Evolutionary conservation across 208 protist genomes (phyloP).

Genomic region (Leptomonas seymouri): DNA sequence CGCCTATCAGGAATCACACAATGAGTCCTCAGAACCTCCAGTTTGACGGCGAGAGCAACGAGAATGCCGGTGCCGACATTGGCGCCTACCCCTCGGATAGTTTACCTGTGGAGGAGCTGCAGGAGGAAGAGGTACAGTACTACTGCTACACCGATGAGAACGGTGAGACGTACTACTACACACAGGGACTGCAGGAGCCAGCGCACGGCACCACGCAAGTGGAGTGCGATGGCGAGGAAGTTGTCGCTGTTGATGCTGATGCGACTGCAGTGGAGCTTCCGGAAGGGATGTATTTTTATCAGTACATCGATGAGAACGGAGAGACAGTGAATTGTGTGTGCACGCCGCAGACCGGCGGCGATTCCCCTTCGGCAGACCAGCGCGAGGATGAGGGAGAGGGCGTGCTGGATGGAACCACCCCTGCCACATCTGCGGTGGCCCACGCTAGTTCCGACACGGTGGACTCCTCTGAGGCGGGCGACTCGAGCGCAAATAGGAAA

Average conservation of each 20-base stretch:
- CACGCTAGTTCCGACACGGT: slow-evolving; percentile 10
- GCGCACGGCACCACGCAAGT: slow-evolving; percentile 13
- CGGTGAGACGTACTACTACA: slow-evolving; percentile 51
- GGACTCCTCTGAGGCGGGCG: slow-evolving; percentile 15
- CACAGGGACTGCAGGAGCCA: slow-evolving; percentile 30
- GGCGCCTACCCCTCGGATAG: slow-evolving; percentile 12
- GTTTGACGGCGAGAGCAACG: slow-evolving; percentile 7
- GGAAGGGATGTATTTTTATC: slow-evolving; percentile 30
- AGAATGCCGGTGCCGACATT: slow-evolving; percentile 1
- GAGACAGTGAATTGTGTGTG: slow-evolving; percentile 39
- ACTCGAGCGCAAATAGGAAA: not conserved
- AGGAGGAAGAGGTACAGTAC: slow-evolving; percentile 37
- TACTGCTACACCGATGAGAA: slow-evolving; percentile 67
- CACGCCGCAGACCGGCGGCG: slow-evolving; percentile 19
- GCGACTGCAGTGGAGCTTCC: slow-evolving; percentile 1
- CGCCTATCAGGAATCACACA: not conserved
- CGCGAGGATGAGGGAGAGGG: not conserved
- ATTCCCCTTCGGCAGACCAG: slow-evolving; percentile 5
- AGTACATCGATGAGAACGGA: slow-evolving; percentile 47
- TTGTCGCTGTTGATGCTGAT: not conserved
- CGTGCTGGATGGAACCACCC: not conserved
- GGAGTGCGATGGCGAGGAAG: not conserved
- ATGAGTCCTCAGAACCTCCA: slow-evolving; percentile 9
- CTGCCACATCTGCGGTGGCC: slow-evolving; percentile 5
- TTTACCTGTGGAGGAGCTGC: not conserved